phyloP scores from a whole-genome alignment of 352 stramenopile species.

The Aphanomyces stellatus region DNA sequence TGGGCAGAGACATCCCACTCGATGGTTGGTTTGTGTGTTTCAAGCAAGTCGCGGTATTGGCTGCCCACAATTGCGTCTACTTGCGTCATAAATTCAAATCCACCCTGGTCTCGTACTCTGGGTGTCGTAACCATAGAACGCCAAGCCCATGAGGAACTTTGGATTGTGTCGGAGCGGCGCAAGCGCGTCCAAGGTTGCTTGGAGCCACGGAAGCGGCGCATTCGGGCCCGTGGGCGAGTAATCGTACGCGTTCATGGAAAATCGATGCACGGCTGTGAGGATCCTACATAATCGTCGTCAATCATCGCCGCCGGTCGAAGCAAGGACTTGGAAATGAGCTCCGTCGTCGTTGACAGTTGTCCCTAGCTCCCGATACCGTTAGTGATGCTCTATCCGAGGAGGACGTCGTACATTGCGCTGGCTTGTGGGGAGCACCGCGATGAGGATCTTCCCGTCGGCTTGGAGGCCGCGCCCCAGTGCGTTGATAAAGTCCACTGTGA shows the following conservation, averaged over 20 bases:
- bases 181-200: constrained; percentile 45
- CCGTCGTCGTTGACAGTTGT: neutral
- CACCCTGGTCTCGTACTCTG: constrained; percentile 24
- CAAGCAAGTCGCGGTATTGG: constrained; percentile 22
- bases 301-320: neutral
- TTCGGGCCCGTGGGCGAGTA: constrained; percentile 53
- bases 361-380: neutral
- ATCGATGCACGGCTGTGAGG: constrained; percentile 56
- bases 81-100: neutral
- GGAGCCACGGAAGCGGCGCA: constrained; percentile 56
- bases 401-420: constrained; percentile 32
- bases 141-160: constrained; percentile 62
- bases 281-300: constrained; percentile 20
- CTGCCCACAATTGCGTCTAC: constrained; percentile 25
- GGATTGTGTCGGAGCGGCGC: constrained; percentile 1
- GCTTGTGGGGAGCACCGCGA: constrained; percentile 54
- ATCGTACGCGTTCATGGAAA: constrained; percentile 80
- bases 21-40: constrained; percentile 14
- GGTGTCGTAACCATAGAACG: constrained; percentile 79
- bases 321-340: constrained; percentile 8
- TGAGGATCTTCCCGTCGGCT: constrained; percentile 39
- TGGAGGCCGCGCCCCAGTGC: constrained; percentile 44
- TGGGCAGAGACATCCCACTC: constrained; percentile 25
- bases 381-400: neutral
- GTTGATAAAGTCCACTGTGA: constrained; percentile 53